Evolutionary conservation across 148 eudicot species (phyloP), one percentile per base, ranked within the genome.

Genomic region (Amaranthus palmeri): DNA sequence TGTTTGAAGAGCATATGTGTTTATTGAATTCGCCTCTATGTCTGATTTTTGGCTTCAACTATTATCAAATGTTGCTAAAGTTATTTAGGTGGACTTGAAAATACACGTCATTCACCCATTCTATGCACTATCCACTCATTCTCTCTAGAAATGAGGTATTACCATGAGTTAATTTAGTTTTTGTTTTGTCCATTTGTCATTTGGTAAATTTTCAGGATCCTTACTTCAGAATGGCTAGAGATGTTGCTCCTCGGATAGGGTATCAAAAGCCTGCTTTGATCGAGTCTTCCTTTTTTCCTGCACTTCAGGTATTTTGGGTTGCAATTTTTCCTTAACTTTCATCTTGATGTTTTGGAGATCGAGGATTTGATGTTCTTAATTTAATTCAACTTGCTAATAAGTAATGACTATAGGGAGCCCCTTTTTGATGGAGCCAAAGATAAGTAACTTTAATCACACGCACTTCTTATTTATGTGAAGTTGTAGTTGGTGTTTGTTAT

Each of bases 161-260:
- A 25, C 36, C 36, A 25, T 25, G 36, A 25, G 36, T 1, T 25
- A 25, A 25, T 25, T 25, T 25, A 25, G 36, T 25, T 25, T 25
- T 25, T 0, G 65, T 25, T 48, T 68, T 15, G 58, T 67, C 54
- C 62, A 42, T 54, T 50, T 68, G 69, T 61, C 44, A 52, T 68
- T 54, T 72, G 67, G 25, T 54, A 61, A 50, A 53, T 61, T 76
- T 77, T 71, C 88, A 95, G 98, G 98, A 95, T 85, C 98, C 98
- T 74, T 95, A 89, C 83, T 95, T 95, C 78, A 78, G 98, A 78
- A 91, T 95, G 98, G 92, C 98, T n/a, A 81, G 98, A 69, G 98
- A 95, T 83, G 98, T 95, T 73, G 98, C 98, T 78, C 98, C 98
- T 66, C 88, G 97, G 53, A 51, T 95, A 76, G 97, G 96, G 53